Conservation (phyloP, 208 protist genomes). For the Novymonas esmeraldas region DNA sequence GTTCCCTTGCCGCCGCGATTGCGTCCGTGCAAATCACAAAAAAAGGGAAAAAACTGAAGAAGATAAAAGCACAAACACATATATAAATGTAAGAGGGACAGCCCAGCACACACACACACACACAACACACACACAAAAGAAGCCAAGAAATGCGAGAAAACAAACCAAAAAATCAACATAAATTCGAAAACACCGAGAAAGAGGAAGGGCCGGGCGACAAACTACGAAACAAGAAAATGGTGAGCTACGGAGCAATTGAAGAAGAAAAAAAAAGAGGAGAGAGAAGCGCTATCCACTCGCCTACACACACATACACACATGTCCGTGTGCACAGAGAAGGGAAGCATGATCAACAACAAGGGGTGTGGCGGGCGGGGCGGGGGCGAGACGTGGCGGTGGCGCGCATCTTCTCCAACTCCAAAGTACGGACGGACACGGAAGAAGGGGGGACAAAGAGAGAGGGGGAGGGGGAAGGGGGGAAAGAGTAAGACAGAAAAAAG, state of each 20-base stretch:
- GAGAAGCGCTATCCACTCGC: not conserved
- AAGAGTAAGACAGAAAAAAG: slow-evolving; percentile 33
- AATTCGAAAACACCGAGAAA: not conserved
- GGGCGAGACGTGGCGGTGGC: too few species aligned
- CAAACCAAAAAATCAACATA: not conserved
- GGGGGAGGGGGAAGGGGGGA: slow-evolving; percentile 44
- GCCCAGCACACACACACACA: too few species aligned
- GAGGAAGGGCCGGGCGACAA: not conserved
- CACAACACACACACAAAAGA: too few species aligned
- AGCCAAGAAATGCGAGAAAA: too few species aligned
- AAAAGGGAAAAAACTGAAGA: too few species aligned
- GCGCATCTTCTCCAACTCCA: too few species aligned
- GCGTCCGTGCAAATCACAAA: too few species aligned
- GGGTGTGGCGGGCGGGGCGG: too few species aligned
- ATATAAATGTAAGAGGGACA: too few species aligned
- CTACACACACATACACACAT: not conserved
- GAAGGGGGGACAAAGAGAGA: slow-evolving; percentile 44
- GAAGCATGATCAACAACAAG: not conserved
- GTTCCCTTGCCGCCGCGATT: too few species aligned
- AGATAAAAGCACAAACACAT: too few species aligned
- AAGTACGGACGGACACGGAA: slow-evolving; percentile 8
- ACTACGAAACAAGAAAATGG: not conserved
- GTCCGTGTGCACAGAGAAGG: not conserved
- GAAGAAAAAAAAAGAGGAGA: not conserved
- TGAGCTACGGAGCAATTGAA: not conserved